phyloP scores from a whole-genome alignment of 1,139 yeast species.

The Sugiyamaella sp. region DNA sequence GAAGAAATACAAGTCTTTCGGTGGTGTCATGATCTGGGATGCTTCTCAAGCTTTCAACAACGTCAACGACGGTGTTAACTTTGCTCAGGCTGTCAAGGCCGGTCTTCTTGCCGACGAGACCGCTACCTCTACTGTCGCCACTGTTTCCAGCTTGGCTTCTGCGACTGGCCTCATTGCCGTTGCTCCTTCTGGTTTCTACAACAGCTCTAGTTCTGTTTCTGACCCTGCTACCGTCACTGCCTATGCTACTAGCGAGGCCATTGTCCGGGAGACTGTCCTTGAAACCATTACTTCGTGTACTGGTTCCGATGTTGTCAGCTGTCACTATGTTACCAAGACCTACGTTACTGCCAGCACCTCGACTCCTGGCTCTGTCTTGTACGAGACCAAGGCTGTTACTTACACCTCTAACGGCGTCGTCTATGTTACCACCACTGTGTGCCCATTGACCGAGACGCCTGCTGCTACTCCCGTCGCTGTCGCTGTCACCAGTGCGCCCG shows the following conservation, averaged over 20 bases:
- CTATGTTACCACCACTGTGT: slow-evolving; percentile 23
- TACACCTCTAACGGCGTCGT: slow-evolving; percentile 19
- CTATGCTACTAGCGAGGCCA: slow-evolving; percentile 12
- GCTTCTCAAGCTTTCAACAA: slow-evolving; percentile 77
- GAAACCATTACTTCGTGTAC: slow-evolving; percentile 30
- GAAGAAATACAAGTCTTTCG: slow-evolving; percentile 52
- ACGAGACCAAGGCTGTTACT: slow-evolving; percentile 18
- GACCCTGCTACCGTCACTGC: slow-evolving; percentile 20
- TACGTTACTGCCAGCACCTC: slow-evolving; percentile 17
- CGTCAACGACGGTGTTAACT: slow-evolving; percentile 48
- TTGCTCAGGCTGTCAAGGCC: slow-evolving; percentile 40
- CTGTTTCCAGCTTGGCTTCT: slow-evolving; percentile 5
- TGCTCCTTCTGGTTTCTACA: slow-evolving; percentile 5
- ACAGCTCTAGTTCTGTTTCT: neutral
- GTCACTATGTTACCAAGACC: slow-evolving; percentile 33
- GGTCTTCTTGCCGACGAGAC: slow-evolving; percentile 6
- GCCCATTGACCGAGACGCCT: slow-evolving; percentile 23
- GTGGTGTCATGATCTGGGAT: slow-evolving; percentile 92
- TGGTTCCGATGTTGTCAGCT: slow-evolving; percentile 32
- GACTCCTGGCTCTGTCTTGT: slow-evolving; percentile 15
- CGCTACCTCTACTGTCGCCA: slow-evolving; percentile 11
- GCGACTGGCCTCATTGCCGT: slow-evolving; percentile 7
- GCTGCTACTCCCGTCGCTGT: slow-evolving; percentile 12
- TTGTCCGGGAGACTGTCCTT: slow-evolving; percentile 17
- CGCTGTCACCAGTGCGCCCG: slow-evolving; percentile 5